A percentile compares a stretch with the other conserved stretches of the same genome.
Evolutionary conservation across 1,139 yeast genomes (phyloP).

Genomic region (Hansenula lynferdii): DNA sequence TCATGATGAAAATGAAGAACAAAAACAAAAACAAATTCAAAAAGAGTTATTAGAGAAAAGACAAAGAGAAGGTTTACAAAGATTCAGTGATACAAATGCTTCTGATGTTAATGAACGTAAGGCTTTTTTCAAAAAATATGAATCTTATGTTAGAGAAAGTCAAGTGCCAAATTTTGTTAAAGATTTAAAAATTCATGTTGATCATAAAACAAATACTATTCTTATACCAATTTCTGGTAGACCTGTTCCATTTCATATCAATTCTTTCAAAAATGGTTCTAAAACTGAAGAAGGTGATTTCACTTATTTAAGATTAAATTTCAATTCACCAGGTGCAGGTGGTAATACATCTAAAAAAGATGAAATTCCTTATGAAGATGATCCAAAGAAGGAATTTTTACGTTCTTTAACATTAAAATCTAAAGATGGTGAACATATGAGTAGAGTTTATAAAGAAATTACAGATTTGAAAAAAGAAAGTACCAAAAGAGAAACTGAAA

Average conservation of each 20-base stretch:
- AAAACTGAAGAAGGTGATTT: constrained; percentile 96
- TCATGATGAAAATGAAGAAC: constrained; percentile 78
- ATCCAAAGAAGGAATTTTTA: constrained; percentile 79
- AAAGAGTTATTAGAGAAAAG: constrained; percentile 76
- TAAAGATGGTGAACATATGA: constrained; percentile 87
- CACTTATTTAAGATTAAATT: constrained; percentile 84
- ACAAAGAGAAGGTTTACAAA: constrained; percentile 77
- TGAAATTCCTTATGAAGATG: constrained; percentile 89
- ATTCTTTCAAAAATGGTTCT: constrained; percentile 89
- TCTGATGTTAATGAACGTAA: constrained; percentile 59
- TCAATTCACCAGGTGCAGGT: constrained; percentile 89
- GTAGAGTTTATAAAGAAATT: constrained; percentile 85
- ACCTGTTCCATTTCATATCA: constrained; percentile 97
- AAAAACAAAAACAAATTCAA: constrained; percentile 80
- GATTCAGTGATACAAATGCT: constrained; percentile 75
- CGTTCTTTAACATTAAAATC: constrained; percentile 87
- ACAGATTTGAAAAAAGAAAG: constrained; percentile 91
- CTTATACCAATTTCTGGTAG: constrained; percentile 91
- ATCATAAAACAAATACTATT: constrained; percentile 82
- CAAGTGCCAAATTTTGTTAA: constrained; percentile 83
- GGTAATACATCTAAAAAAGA: constrained; percentile 64
- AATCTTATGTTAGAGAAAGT: constrained; percentile 88
- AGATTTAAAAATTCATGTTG: constrained; percentile 85
- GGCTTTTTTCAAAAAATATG: constrained; percentile 84
- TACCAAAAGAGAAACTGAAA: constrained; percentile 85